Evolutionary conservation across 306 rosid species (phyloP), one percentile per base, ranked within the genome.

Genomic region (Medicago ruthenica): DNA sequence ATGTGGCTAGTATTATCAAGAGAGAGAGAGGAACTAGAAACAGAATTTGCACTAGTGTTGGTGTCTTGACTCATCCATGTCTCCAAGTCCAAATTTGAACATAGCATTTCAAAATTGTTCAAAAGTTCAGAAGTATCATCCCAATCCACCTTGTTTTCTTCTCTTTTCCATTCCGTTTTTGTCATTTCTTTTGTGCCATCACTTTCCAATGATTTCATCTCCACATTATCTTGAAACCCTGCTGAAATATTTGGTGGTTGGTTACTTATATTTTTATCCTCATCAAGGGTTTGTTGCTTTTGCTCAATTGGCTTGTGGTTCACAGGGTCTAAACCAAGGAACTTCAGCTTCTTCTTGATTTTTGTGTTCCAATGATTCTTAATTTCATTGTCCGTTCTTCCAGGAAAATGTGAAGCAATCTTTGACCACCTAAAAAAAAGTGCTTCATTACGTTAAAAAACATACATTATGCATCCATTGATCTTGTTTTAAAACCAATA

Each of bases 361-460:
- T 88, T 73, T 24, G 98, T 90, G 66, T 95, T 95, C 97, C 98
- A 95, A 27, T 95, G 98, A 84, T 95, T 95, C 85, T 95, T 95
- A 75, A 95, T 95, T 73, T 95, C 98, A 18, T 95, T 95, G 80
- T 95, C 98, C 0, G 98, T 92, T 51, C 98, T 87, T 16, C 98
- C 97, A 1, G 98, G 96, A 76, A 95, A 92, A 73, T 95, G 93
- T 16, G 97, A 82, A 58, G 98, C 98, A 55, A 95, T 95, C 85
- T 92, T 90, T 59, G 98, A 95, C 98, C 98, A 95, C 86, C 98
- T 95, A 81, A 61, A 57, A 54, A 82, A 44, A 81, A 50, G 15
- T 64, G 60, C 18, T 50, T 61, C 37, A 51, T 51, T 3, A 36
- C 27, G 64, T 85, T 78, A 75, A 27, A 5, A 36, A 53, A 34